Evolutionary conservation across 2,329 filamentous ascomycete genomes (phyloP), one percentile per base, ranked within the genome.

Genomic region (Fusarium burgessii): DNA sequence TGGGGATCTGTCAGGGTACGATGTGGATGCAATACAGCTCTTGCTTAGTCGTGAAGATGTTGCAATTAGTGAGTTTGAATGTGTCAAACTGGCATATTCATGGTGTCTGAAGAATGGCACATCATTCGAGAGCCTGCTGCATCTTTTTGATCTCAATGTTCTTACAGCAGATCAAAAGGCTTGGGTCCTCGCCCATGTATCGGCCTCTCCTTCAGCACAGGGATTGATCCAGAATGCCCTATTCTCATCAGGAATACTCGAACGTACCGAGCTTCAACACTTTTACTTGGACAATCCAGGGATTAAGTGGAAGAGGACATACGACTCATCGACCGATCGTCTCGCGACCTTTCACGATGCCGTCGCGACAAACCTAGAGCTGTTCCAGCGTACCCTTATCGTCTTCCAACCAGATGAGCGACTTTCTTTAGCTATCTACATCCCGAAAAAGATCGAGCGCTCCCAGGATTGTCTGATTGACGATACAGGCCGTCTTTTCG

Each of bases 101-200:
- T 62, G 59, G 59, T 60, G 59, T 11, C 0, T 38, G 1, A 50
- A 38, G 7, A 61, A 33, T 4, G 2, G 11, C 3, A 17, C 20
- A 0, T 33, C 55, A 0, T 40, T 62, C 2, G 45, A 62, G 10
- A 51, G 8, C 14, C 15, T 62, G 8, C 10, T 62, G 0, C 20
- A 62, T 40, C 32, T 62, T 2, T 62, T 62, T 2, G 55, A 62
- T 11, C 33, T 62, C 5, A 62, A 61, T 8, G 10, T 51, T 13
- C 45, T 62, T 17, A 62, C n/a, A 0, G 8, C 38, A 2, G 38
- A 62, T 38, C 32, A 62, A 25, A 62, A 51, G 1, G 32, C 45
- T 3, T 62, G 59, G 59, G 17, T 61, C 0, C 59, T 62, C 1
- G 11, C 25, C 7, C 45, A 45, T 3, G n/a, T 40, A 3, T 17